Conservation (phyloP, 2,329 filamentous ascomycete genomes). For the Aspergillus thermomutatus region DNA sequence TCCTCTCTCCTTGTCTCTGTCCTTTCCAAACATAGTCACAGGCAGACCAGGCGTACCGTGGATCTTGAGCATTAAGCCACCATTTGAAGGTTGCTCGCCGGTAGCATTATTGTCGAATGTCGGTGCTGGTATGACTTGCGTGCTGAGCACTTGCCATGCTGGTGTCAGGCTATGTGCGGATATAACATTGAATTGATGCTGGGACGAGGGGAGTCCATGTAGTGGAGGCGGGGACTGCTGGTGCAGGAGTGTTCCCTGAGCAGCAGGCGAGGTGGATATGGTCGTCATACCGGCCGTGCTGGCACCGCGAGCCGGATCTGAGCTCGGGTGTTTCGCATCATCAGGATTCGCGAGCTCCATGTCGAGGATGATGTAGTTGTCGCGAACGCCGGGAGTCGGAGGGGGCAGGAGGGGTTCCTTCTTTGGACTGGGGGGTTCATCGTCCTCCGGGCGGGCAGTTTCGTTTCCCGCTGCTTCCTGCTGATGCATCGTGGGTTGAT, state of each 20-base stretch:
- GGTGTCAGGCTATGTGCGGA: constrained; percentile 70
- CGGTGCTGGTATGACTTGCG: constrained; percentile 56
- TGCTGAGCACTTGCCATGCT: constrained; percentile 66
- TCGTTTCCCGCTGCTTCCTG: constrained; percentile 9
- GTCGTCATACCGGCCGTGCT: constrained; percentile 9
- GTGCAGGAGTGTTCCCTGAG: constrained; percentile 3
- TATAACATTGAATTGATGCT: constrained; percentile 53
- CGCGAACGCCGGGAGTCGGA: constrained; percentile 45
- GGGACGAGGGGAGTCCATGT: background rate
- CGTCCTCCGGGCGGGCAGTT: constrained; percentile 16
- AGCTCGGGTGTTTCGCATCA: constrained; percentile 3
- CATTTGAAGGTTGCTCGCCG: constrained; percentile 45
- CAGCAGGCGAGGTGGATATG: constrained; percentile 22
- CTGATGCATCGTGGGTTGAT: constrained; percentile 4
- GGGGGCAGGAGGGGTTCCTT: constrained; percentile 44
- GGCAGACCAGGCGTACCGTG: constrained; percentile 38
- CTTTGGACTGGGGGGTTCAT: constrained; percentile 11
- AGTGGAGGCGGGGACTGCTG: constrained; percentile 8
- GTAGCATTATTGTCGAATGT: constrained; percentile 60
- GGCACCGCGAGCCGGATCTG: constrained; percentile 13
- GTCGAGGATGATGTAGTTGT: constrained; percentile 58
- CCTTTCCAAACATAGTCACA: constrained; percentile 15
- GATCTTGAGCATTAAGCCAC: constrained; percentile 44
- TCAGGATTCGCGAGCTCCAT: constrained; percentile 33
- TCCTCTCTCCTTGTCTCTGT: constrained; percentile 21